These are phyloP conservation scores for Mortierella claussenii DNA, from an alignment of 192 early-diverging fungal species.

Conservation along the genomic window DNA sequence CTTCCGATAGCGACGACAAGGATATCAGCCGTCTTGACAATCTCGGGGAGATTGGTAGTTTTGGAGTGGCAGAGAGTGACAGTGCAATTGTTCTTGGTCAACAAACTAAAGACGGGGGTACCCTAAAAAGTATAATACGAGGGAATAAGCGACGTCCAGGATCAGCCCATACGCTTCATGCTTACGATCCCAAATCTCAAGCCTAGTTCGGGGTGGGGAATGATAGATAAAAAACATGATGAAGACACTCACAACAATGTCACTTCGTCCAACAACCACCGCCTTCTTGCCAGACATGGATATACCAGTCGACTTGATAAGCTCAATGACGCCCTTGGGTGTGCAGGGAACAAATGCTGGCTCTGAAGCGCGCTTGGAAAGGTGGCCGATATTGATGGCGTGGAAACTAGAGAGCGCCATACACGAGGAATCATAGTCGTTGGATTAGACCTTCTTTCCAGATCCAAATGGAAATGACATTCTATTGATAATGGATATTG, in stretches of 20 bases:
- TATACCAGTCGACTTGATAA: slow-evolving; percentile 79
- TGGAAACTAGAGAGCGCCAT: slow-evolving; percentile 79
- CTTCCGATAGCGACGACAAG: slow-evolving; percentile 91
- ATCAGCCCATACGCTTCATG: not conserved
- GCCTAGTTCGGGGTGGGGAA: no score
- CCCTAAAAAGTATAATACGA: slow-evolving; percentile 56
- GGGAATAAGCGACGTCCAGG: slow-evolving; percentile 1
- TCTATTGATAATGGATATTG: no score
- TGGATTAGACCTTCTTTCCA: not conserved
- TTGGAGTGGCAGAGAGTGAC: slow-evolving; percentile 95
- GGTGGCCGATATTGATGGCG: slow-evolving; percentile 90
- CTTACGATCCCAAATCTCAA: not conserved
- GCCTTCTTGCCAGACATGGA: slow-evolving; percentile 84
- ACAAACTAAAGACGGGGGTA: slow-evolving; percentile 86
- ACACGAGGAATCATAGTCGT: not conserved
- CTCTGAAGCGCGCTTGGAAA: slow-evolving; percentile 83
- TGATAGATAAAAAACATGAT: no score
- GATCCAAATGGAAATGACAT: no score
- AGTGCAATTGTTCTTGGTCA: slow-evolving; percentile 87
- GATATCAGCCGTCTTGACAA: slow-evolving; percentile 86
- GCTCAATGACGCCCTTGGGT: slow-evolving; percentile 92
- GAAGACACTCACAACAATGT: slow-evolving; percentile 89
- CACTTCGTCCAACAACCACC: slow-evolving; percentile 95
- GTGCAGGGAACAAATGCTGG: slow-evolving; percentile 96
- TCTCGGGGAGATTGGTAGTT: slow-evolving; percentile 77